These are phyloP conservation scores for Lentinula boryana DNA, from an alignment of 768 basidiomycete species.

Conservation along the genomic window DNA sequence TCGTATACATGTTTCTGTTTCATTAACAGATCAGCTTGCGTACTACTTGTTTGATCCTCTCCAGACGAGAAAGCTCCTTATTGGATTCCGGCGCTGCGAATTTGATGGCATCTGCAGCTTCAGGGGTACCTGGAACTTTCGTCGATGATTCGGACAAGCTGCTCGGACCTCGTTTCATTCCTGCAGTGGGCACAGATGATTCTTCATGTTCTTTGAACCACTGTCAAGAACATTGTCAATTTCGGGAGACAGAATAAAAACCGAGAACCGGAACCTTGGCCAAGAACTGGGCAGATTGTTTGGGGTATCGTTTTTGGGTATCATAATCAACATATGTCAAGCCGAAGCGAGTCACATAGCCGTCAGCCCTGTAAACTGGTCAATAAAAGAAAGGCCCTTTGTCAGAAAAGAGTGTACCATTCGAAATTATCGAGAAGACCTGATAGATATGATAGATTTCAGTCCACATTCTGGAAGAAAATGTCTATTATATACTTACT, in stretches of 20 bases:
- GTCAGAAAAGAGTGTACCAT: slow-evolving; percentile 32
- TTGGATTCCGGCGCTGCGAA: background rate
- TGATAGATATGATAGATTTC: slow-evolving; percentile 14
- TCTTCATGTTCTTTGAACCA: slow-evolving; percentile 32
- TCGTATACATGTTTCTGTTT: background rate
- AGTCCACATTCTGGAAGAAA: background rate
- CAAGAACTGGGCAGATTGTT: slow-evolving; percentile 54
- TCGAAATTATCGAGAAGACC: slow-evolving; percentile 70
- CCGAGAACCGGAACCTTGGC: slow-evolving; percentile 31
- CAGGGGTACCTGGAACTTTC: background rate
- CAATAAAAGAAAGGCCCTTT: background rate
- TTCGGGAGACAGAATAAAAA: background rate
- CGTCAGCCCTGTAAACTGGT: slow-evolving; percentile 44
- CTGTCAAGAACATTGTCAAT: slow-evolving; percentile 14
- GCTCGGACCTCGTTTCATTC: background rate
- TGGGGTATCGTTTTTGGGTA: slow-evolving; percentile 61
- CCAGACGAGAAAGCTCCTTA: background rate
- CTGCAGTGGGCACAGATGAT: background rate
- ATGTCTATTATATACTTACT: slow-evolving; percentile 30
- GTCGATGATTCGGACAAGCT: background rate
- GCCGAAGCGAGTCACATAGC: slow-evolving; percentile 63
- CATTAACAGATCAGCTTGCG: background rate
- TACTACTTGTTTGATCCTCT: background rate
- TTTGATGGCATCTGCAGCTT: background rate
- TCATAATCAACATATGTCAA: slow-evolving; percentile 68